These are phyloP conservation scores for Aspergillus fijiensis DNA, from an alignment of 2,329 filamentous ascomycete species.

Conservation along the genomic window DNA sequence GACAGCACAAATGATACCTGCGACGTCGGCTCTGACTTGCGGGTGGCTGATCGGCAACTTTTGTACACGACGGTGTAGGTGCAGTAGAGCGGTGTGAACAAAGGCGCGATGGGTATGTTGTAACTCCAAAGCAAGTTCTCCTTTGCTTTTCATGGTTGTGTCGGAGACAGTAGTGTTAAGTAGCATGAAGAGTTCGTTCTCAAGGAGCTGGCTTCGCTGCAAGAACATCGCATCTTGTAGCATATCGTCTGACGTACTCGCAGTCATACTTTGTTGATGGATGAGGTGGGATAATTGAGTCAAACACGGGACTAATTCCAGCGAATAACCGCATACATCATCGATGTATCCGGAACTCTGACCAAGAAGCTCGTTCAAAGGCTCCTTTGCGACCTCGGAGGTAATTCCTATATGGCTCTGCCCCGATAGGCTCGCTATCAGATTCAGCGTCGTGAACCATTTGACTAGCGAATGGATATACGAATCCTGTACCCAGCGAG, in stretches of 20 bases:
- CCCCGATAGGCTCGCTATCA: slow-evolving; percentile 28
- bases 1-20: slow-evolving; percentile 21
- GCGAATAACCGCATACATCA: slow-evolving; percentile 32
- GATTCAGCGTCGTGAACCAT: slow-evolving; percentile 32
- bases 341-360: slow-evolving; percentile 18
- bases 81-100: slow-evolving; percentile 27
- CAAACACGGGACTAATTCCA: slow-evolving; percentile 29
- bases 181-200: slow-evolving; percentile 13
- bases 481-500: slow-evolving; percentile 11
- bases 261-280: background rate
- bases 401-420: background rate
- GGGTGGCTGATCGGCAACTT: slow-evolving; percentile 18
- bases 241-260: background rate
- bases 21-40: slow-evolving; percentile 21
- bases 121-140: slow-evolving; percentile 21
- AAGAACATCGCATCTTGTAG: background rate
- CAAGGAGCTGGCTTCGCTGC: slow-evolving; percentile 12
- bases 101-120: slow-evolving; percentile 27
- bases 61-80: slow-evolving; percentile 30
- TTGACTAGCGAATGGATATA: slow-evolving; percentile 27
- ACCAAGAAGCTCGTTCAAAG: slow-evolving; percentile 12
- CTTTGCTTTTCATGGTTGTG: background rate
- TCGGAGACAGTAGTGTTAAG: slow-evolving; percentile 9
- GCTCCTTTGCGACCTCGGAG: background rate
- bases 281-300: slow-evolving; percentile 22